These are phyloP conservation scores for Tolypocladium paradoxum DNA, from an alignment of 2,329 filamentous ascomycete species.

Conservation along the genomic window DNA sequence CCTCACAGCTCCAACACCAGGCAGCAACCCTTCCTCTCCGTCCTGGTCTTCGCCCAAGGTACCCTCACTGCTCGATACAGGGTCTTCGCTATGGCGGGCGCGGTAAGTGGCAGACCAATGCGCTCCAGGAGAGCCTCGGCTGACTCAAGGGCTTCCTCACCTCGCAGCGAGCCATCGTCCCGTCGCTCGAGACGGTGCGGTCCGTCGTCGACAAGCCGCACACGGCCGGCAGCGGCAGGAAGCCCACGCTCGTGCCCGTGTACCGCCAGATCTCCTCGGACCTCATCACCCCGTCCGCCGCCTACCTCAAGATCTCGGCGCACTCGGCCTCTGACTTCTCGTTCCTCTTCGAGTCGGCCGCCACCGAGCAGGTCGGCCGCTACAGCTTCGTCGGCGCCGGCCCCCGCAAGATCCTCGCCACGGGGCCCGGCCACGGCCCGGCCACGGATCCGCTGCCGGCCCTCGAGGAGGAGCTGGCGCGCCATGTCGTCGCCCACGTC, in stretches of 20 bases:
- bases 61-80: neutral
- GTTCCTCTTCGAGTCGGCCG: conserved; percentile 92
- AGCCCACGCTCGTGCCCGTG: conserved; percentile 67
- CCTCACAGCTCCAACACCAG: neutral
- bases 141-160: conserved; percentile 2
- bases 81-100: conserved; percentile 15
- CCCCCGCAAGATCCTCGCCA: conserved; percentile 69
- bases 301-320: conserved; percentile 82
- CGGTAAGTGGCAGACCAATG: conserved; percentile 12
- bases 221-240: conserved; percentile 12
- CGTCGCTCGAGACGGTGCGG: conserved; percentile 35
- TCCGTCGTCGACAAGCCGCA: conserved; percentile 28
- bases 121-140: neutral
- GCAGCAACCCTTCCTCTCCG: neutral
- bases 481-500: conserved; percentile 70
- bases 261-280: conserved; percentile 83
- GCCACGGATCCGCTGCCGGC: conserved; percentile 74
- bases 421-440: conserved; percentile 77
- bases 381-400: conserved; percentile 92
- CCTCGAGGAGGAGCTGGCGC: conserved; percentile 69
- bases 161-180: conserved; percentile 28
- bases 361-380: conserved; percentile 83
- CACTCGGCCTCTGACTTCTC: conserved; percentile 61
- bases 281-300: conserved; percentile 85
- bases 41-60: neutral